A percentile compares a stretch with the other conserved stretches of the same genome.
Evolutionary conservation across 2,329 filamentous ascomycete species (phyloP).

Genomic region (Xylariaceae sp.): DNA sequence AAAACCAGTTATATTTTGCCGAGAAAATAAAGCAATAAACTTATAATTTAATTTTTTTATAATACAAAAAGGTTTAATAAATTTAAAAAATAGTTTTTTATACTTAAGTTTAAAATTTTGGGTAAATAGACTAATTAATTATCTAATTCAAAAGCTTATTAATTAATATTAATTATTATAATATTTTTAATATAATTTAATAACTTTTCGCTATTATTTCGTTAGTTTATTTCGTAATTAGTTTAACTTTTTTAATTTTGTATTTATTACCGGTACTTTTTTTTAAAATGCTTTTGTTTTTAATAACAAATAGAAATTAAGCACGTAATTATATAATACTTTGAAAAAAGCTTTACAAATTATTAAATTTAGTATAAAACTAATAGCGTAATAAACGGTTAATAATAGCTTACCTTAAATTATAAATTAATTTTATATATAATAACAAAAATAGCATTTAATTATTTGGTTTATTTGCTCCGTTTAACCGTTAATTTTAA

Average conservation of each 20-base stretch:
- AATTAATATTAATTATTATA: background rate
- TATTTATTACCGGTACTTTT: background rate
- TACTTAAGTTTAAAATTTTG: background rate
- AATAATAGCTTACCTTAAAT: background rate
- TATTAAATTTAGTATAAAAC: no score
- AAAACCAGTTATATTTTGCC: no score
- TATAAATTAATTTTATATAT: background rate
- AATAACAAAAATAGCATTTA: background rate
- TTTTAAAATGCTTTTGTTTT: background rate
- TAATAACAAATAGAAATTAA: no score
- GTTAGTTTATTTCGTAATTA: background rate
- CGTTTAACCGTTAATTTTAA: background rate
- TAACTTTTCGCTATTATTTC: background rate
- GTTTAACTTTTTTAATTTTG: background rate
- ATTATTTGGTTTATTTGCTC: background rate
- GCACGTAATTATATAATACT: no score
- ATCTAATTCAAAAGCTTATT: background rate
- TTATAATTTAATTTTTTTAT: no score
- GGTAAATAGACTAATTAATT: background rate
- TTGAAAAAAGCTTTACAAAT: no score
- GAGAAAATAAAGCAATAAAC: no score
- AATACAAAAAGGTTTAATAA: no score
- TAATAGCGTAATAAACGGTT: no score
- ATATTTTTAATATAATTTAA: background rate
- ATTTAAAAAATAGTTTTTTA: background rate